Conservation (phyloP, 805 yeast species). For the Candida saitoana region DNA sequence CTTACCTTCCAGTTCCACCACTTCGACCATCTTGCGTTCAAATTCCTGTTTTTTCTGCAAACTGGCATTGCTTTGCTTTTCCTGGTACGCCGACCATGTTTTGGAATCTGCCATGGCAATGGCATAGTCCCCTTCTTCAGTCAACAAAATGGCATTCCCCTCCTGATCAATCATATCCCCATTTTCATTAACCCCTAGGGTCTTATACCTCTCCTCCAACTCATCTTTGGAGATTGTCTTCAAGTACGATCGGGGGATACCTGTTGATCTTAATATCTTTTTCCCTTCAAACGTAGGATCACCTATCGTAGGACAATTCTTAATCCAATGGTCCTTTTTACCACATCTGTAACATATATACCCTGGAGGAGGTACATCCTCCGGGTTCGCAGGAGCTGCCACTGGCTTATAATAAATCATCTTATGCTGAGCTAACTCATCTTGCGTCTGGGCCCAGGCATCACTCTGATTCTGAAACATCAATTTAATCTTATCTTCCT, state of each 20-base stretch:
- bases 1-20: conserved; percentile 27
- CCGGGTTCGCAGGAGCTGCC: conserved; percentile 37
- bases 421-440: conserved; percentile 79
- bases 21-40: conserved; percentile 29
- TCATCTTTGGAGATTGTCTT: conserved; percentile 80
- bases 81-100: conserved; percentile 85
- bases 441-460: conserved; percentile 94
- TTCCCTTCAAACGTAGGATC: conserved; percentile 95
- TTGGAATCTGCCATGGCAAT: conserved; percentile 91
- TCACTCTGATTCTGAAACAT: conserved; percentile 93
- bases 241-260: conserved; percentile 92
- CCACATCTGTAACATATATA: conserved; percentile 97
- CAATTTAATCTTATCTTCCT: conserved; percentile 81
- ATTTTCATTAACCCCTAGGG: conserved; percentile 34
- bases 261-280: conserved; percentile 86
- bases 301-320: conserved; percentile 88
- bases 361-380: conserved; percentile 89
- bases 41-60: conserved; percentile 53
- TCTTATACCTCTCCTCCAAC: conserved; percentile 43
- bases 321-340: conserved; percentile 88
- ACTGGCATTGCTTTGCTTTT: conserved; percentile 51
- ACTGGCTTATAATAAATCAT: conserved; percentile 58
- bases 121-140: conserved; percentile 93
- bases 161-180: conserved; percentile 43
- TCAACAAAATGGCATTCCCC: conserved; percentile 69